Evolutionary conservation across 805 yeast species (phyloP).

Genomic region (Barnettozyma californica): DNA sequence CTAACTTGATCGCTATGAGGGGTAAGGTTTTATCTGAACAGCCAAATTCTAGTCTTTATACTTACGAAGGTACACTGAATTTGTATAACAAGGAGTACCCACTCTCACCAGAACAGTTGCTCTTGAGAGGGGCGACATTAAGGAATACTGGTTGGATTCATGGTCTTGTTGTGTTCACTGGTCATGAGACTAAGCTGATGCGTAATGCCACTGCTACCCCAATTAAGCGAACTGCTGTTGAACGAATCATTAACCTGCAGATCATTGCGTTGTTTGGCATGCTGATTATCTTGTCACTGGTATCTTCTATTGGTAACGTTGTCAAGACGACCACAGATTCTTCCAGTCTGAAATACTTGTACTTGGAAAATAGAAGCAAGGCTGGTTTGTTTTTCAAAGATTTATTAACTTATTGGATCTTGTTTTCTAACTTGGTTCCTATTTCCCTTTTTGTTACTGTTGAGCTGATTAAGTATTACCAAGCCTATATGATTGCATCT

Average conservation of each 20-base stretch:
- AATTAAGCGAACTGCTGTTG: slow-evolving; percentile 94
- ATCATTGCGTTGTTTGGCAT: slow-evolving; percentile 83
- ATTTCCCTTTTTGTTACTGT: slow-evolving; percentile 94
- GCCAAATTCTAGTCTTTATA: slow-evolving; percentile 90
- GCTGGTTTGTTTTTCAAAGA: slow-evolving; percentile 77
- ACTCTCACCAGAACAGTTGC: slow-evolving; percentile 82
- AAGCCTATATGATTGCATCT: slow-evolving; percentile 88
- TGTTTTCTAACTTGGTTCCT: slow-evolving; percentile 96
- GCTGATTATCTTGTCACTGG: slow-evolving; percentile 65
- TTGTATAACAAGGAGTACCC: slow-evolving; percentile 60
- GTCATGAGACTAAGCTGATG: slow-evolving; percentile 97
- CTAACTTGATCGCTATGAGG: slow-evolving; percentile 44
- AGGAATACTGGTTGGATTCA: slow-evolving; percentile 94
- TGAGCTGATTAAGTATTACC: slow-evolving; percentile 91
- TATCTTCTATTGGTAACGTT: slow-evolving; percentile 87
- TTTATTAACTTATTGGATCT: slow-evolving; percentile 89
- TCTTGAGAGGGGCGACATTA: slow-evolving; percentile 91
- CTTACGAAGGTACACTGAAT: slow-evolving; percentile 81
- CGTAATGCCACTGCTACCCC: slow-evolving; percentile 99
- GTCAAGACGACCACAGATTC: slow-evolving; percentile 55
- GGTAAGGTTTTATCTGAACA: slow-evolving; percentile 77
- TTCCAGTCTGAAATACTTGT: slow-evolving; percentile 54
- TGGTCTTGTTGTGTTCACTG: slow-evolving; percentile 92
- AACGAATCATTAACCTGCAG: slow-evolving; percentile 88
- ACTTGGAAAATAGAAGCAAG: slow-evolving; percentile 61